These are phyloP conservation scores for Orbilia ellipsospora DNA, from an alignment of 2,329 filamentous ascomycete genomes.

Conservation along the genomic window DNA sequence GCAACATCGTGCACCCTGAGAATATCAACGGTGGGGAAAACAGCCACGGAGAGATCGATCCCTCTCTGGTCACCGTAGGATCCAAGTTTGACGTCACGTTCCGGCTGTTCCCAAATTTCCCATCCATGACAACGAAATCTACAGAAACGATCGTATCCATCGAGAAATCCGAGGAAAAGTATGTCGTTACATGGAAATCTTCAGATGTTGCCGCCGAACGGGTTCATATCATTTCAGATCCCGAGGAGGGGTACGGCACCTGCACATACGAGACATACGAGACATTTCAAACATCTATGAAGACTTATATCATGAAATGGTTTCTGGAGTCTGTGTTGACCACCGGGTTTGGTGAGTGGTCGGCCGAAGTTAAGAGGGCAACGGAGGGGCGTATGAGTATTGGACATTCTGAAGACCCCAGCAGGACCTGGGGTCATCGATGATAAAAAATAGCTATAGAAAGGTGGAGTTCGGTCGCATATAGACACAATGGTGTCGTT, in stretches of 20 bases:
- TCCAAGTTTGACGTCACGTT: slow-evolving; percentile 27
- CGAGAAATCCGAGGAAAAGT: slow-evolving; percentile 30
- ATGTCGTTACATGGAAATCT: slow-evolving; percentile 22
- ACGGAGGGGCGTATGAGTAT: slow-evolving; percentile 26
- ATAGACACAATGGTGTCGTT: no score
- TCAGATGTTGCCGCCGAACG: slow-evolving; percentile 20
- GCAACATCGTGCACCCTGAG: slow-evolving; percentile 32
- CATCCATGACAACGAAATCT: slow-evolving; percentile 14
- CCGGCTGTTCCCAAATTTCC: slow-evolving; percentile 31
- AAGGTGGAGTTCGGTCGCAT: no score
- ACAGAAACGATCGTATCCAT: slow-evolving; percentile 33
- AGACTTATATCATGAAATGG: slow-evolving; percentile 8
- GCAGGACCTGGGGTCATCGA: not conserved
- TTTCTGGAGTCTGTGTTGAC: slow-evolving; percentile 17
- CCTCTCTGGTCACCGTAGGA: slow-evolving; percentile 17
- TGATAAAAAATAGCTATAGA: no score
- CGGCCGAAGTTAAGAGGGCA: slow-evolving; percentile 34
- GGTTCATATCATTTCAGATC: slow-evolving; percentile 44
- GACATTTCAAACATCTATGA: slow-evolving; percentile 37
- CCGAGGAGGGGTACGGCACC: slow-evolving; percentile 38
- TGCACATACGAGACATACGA: slow-evolving; percentile 43
- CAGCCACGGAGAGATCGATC: slow-evolving; percentile 3
- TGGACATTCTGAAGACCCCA: no score
- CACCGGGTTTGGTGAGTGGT: slow-evolving; percentile 40
- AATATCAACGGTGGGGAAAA: slow-evolving; percentile 2